Conservation (phyloP, 257 asterid species). For the Paraleonurus japonicus region DNA sequence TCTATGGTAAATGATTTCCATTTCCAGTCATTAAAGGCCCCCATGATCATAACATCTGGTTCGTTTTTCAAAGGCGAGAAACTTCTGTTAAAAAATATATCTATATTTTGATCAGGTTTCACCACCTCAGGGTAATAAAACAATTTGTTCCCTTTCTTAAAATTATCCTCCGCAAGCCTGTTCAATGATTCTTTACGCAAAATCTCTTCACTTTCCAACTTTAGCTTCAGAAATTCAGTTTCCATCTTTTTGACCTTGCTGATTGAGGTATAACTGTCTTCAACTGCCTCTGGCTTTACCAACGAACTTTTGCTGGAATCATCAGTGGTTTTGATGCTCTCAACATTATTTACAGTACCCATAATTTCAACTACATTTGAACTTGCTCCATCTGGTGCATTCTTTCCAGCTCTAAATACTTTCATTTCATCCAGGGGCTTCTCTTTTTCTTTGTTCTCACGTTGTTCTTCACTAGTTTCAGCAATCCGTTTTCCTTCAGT, state of each 20-base stretch:
- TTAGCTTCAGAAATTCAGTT: slow-evolving; percentile 44
- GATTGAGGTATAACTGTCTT: slow-evolving; percentile 23
- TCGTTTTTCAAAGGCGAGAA: slow-evolving; percentile 73
- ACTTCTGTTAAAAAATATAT: slow-evolving; percentile 71
- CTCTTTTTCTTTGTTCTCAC: slow-evolving; percentile 29
- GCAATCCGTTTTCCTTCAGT: slow-evolving; percentile 19
- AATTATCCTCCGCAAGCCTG: slow-evolving; percentile 69
- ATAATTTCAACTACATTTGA: slow-evolving; percentile 11
- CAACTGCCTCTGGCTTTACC: slow-evolving; percentile 32
- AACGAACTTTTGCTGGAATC: slow-evolving; percentile 19
- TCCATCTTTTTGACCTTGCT: slow-evolving; percentile 30
- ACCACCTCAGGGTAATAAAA: slow-evolving; percentile 74
- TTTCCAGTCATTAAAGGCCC: slow-evolving; percentile 87
- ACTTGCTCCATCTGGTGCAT: slow-evolving; percentile 14
- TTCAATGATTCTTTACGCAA: slow-evolving; percentile 43
- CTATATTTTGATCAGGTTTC: slow-evolving; percentile 72
- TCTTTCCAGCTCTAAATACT: slow-evolving; percentile 7
- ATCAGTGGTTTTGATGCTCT: slow-evolving; percentile 13
- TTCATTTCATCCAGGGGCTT: slow-evolving; percentile 12
- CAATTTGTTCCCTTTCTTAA: slow-evolving; percentile 58
- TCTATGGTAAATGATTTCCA: slow-evolving; percentile 77
- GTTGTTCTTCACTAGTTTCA: slow-evolving; percentile 19
- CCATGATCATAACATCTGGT: slow-evolving; percentile 72
- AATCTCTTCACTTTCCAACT: slow-evolving; percentile 60
- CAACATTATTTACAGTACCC: slow-evolving; percentile 11